Conservation (phyloP, 1,284 basidiomycete genomes). For the Bjerkandera adusta region DNA sequence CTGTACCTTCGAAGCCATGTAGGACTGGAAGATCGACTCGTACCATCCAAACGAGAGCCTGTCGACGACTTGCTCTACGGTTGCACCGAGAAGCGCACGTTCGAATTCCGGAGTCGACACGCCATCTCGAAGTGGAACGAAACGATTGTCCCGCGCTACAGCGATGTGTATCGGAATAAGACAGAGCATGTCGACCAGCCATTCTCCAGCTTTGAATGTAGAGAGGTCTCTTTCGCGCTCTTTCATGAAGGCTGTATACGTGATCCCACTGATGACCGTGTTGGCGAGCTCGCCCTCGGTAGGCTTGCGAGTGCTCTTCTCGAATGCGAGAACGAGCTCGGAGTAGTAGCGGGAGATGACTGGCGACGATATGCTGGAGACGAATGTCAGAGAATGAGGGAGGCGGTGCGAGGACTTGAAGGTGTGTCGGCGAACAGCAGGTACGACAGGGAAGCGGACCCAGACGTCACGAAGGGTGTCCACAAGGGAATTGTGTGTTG, state of each 20-base stretch:
- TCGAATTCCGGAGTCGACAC: constrained; percentile 49
- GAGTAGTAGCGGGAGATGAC: constrained; percentile 41
- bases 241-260: constrained; percentile 13
- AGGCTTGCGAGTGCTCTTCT: constrained; percentile 49
- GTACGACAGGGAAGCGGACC: constrained; percentile 58
- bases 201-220: constrained; percentile 48
- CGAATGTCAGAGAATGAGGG: constrained; percentile 38
- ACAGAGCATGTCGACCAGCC: constrained; percentile 59
- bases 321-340: constrained; percentile 44
- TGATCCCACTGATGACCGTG: constrained; percentile 32
- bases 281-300: constrained; percentile 40
- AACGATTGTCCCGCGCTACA: constrained; percentile 54
- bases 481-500: constrained; percentile 47
- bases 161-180: constrained; percentile 65
- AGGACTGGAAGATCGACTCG: constrained; percentile 60
- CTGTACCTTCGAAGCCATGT: constrained; percentile 53
- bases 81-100: constrained; percentile 51
- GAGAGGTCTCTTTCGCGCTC: constrained; percentile 28
- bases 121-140: constrained; percentile 59
- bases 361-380: constrained; percentile 37
- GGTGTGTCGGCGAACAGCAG: constrained; percentile 49
- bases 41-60: constrained; percentile 62
- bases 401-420: constrained; percentile 35
- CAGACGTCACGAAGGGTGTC: constrained; percentile 61
- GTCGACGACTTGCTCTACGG: constrained; percentile 52